Evolutionary conservation across 2,329 filamentous ascomycete genomes (phyloP), one percentile per base, ranked within the genome.

Genomic region (Ilyonectria robusta): DNA sequence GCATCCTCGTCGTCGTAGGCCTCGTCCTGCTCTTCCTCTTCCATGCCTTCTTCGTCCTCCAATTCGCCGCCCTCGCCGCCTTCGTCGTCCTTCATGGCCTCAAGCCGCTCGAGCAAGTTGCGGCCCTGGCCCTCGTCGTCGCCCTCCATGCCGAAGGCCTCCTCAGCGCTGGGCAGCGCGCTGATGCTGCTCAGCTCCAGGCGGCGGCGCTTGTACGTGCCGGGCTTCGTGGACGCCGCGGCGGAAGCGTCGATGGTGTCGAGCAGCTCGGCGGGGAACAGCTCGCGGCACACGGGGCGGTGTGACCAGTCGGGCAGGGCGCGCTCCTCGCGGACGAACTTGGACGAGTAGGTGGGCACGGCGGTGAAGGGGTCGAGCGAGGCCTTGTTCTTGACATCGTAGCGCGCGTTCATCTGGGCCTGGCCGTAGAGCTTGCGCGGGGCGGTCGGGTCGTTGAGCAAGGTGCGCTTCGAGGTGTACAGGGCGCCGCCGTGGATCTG

Each of bases 351-450:
- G 66, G 85, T 86, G n/a, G 86, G 87, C 62, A 89, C 84, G 46
- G 85, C 82, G n/a, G 82, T 84, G 77, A 90, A 90, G 21, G 88
- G 87, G 76, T 90, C 87, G 56, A 86, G 73, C 13, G 85, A 87
- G 42, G 87, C 87, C 72, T 85, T 87, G 79, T 81, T 88, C 76
- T 84, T 85, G 72, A 86, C 79, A 67, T 84, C 86, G 79, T 86
- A 90, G 61, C 84, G 85, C 69, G 85, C 84, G 78, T 89, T 89
- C 75, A 85, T 80, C 78, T 90, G 88, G n/a, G 85, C 83, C 73
- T 88, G 87, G 71, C 87, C 87, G 78, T 90, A 89, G 76, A 74
- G 79, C 67, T 80, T 83, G 59, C 79, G 76, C 35, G 79, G 80
- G 15, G 77, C 81, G 6, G 81, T 78, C 6, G 83, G 81, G 35